phyloP scores from a whole-genome alignment of 345 rosid species.

The Pistacia vera region DNA sequence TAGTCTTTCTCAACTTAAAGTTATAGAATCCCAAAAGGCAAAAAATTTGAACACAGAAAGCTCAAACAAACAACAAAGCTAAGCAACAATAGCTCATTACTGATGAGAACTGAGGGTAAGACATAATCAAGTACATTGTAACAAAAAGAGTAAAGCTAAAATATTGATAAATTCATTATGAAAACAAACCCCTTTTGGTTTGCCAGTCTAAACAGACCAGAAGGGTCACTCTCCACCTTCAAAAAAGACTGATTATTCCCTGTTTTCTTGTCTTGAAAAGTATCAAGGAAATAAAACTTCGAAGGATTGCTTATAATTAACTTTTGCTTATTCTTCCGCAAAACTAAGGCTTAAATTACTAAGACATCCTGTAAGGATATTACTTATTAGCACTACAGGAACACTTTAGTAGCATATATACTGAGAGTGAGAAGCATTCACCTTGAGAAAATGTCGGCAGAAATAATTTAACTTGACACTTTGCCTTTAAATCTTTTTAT shows the following conservation, averaged over 20 bases:
- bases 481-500: not conserved
- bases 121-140: not conserved
- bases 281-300: not conserved
- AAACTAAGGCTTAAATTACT: not conserved
- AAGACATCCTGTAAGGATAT: too few relatives aligned
- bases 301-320: not conserved
- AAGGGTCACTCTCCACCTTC: not conserved
- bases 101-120: too few relatives aligned
- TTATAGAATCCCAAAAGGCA: too few relatives aligned
- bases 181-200: not conserved
- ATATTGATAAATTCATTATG: not conserved
- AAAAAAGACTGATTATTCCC: not conserved
- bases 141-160: not conserved
- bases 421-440: not conserved
- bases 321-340: not conserved
- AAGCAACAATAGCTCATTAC: too few relatives aligned
- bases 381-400: not conserved
- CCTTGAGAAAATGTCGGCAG: not conserved
- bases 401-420: not conserved
- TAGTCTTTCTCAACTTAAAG: too few relatives aligned
- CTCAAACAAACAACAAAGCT: too few relatives aligned
- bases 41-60: too few relatives aligned
- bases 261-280: not conserved
- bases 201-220: not conserved
- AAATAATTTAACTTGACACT: not conserved